Base-by-base conservation (phyloP, 2,329 filamentous ascomycete species). In the Talaromyces sp. region DNA sequence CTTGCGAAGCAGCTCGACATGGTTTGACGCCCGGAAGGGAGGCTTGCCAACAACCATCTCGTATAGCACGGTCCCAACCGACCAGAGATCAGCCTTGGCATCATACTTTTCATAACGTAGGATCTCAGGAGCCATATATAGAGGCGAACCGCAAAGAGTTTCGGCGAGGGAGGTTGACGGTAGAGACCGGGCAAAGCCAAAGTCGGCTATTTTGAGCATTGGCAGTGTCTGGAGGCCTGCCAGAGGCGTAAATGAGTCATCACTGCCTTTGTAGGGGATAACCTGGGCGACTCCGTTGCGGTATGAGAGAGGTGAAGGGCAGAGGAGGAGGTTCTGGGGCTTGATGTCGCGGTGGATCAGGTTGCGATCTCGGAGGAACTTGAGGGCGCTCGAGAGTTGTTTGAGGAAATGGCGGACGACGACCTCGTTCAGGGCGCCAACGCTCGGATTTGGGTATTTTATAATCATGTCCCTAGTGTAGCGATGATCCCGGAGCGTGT, bases 51-150 rank as follows among this genome's bases (percentile, higher is more conserved):
- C 91, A 64, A 95, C 87, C 93, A 99, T 96, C 78, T 99, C 95
- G 73, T 92, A 96, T 27, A 96, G 80, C 9, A 99, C 95, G 19
- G 95, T 96, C 57, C 95, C 95, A 36, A 97, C 92, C 25, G 95
- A 99, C 95, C 95, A 99, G 36, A 99, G 80, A 78, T 99, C 95
- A 54, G 93, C 93, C 76, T 96, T 96, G 65, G 93, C 92, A 78
- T 96, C 93, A 75, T 99, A 99, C 71, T 93, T 93, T 75, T 99
- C 93, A 70, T 98, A 99, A 63, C 93, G 88, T 64, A 99, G 81
- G 65, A 99, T 99, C 78, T 99, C 95, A 4, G 95, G 95, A 0
- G 95, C 95, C 95, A 99, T 99, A 79, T 99, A 99, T 28, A 99
- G 81, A 10, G 95, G 95, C 13, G 95, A 98, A 19, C 95, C 95